phyloP scores from a whole-genome alignment of 148 eudicot genomes.

The Arctostaphylos glauca region DNA sequence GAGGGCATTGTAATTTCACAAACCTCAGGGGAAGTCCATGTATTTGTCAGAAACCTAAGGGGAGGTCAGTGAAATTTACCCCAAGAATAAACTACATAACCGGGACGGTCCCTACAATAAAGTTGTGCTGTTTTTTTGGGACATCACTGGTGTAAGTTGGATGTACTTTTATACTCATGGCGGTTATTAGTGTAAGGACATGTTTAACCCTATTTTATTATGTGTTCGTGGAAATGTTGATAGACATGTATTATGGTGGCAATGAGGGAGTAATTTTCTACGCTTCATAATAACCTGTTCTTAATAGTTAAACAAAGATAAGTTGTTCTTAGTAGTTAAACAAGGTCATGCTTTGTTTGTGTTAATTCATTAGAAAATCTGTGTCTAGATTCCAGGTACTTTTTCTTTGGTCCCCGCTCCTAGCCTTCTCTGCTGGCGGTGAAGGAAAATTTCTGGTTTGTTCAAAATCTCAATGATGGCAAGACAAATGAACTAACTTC shows the following conservation, averaged over 20 bases:
- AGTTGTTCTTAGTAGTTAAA: background rate
- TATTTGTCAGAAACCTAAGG: too few relatives aligned
- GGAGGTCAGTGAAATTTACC: too few relatives aligned
- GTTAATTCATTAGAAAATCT: background rate
- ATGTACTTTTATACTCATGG: background rate
- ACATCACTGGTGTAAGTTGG: background rate
- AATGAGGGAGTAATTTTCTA: background rate
- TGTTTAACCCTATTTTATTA: background rate
- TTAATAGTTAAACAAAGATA: background rate
- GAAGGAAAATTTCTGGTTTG: background rate
- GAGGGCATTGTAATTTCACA: too few relatives aligned
- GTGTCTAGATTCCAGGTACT: background rate
- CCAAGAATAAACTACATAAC: too few relatives aligned
- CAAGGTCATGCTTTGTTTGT: background rate
- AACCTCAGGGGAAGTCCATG: too few relatives aligned
- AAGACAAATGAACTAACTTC: background rate
- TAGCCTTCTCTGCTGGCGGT: background rate
- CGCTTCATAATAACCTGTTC: background rate
- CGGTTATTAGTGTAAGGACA: background rate
- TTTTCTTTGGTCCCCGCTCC: background rate
- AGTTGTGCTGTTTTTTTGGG: too few relatives aligned
- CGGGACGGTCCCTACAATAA: too few relatives aligned
- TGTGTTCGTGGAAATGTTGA: background rate
- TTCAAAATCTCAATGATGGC: background rate
- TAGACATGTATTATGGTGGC: background rate